These are phyloP conservation scores for Xylaria telfairii DNA, from an alignment of 495 filamentous ascomycete species.

Conservation along the genomic window DNA sequence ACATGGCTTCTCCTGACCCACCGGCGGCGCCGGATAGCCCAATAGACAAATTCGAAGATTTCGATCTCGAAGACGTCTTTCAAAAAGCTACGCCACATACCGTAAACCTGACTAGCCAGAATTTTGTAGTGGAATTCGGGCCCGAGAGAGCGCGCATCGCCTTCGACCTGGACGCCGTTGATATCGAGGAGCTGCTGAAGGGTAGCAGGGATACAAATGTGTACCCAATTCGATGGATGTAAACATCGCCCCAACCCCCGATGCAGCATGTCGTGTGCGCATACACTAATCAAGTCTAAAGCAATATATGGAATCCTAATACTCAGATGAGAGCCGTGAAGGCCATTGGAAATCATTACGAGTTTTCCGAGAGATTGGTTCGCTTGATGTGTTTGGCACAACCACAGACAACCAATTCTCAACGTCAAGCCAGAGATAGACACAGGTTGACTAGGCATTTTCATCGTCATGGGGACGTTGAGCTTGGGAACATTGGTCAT, in stretches of 20 bases:
- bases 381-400: slow-evolving; percentile 58
- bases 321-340: slow-evolving; percentile 61
- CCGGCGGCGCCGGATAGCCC: slow-evolving; percentile 12
- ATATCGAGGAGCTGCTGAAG: slow-evolving; percentile 48
- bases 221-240: slow-evolving; percentile 70
- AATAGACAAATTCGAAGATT: slow-evolving; percentile 55
- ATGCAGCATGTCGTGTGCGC: not conserved
- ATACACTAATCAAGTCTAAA: slow-evolving; percentile 37
- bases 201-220: slow-evolving; percentile 18
- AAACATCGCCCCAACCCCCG: slow-evolving; percentile 35
- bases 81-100: slow-evolving; percentile 44
- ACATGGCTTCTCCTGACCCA: slow-evolving; percentile 25
- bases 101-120: slow-evolving; percentile 51
- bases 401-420: slow-evolving; percentile 23
- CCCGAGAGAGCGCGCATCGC: slow-evolving; percentile 66
- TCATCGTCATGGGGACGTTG: slow-evolving; percentile 28
- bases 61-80: slow-evolving; percentile 60
- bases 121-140: slow-evolving; percentile 78
- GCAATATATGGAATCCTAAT: slow-evolving; percentile 76
- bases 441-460: slow-evolving; percentile 17
- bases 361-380: slow-evolving; percentile 70
- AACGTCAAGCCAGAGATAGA: slow-evolving; percentile 27
- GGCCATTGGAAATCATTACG: slow-evolving; percentile 62
- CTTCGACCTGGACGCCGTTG: slow-evolving; percentile 57
- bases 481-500: slow-evolving; percentile 24